Conservation (phyloP, 139 green algal species). For the Tetratostichococcus sp. region DNA sequence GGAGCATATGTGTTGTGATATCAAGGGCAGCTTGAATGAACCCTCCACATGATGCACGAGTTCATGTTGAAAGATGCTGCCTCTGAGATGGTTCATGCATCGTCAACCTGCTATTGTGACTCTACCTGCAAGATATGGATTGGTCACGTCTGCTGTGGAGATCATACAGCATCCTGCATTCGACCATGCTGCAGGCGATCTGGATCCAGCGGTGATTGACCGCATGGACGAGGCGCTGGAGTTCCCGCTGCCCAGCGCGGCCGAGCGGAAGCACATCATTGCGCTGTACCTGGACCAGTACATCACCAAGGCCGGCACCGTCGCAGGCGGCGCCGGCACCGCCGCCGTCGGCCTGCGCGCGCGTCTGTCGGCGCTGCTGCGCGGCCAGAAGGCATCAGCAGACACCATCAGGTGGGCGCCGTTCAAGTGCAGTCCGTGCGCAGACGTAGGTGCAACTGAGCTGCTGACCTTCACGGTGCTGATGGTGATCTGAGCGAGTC, state of each 20-base stretch:
- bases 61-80: too few relatives aligned
- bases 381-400: conserved; percentile 42
- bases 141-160: too few relatives aligned
- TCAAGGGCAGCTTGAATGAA: too few relatives aligned
- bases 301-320: conserved; percentile 59
- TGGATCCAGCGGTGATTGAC: conserved; percentile 92
- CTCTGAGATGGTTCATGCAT: too few relatives aligned
- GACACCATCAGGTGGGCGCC: conserved; percentile 45
- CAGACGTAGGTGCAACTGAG: not conserved
- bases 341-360: conserved; percentile 15
- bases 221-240: conserved; percentile 94
- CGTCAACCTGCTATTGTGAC: too few relatives aligned
- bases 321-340: conserved; percentile 48
- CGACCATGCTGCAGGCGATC: conserved; percentile 43
- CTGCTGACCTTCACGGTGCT: too few relatives aligned
- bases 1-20: too few relatives aligned
- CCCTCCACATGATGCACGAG: too few relatives aligned
- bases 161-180: too few relatives aligned
- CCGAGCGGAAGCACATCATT: conserved; percentile 72
- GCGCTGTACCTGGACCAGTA: conserved; percentile 89
- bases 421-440: not conserved
- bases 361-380: conserved; percentile 21
- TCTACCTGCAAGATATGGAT: too few relatives aligned
- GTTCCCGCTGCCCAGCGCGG: conserved; percentile 71
- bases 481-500: too few relatives aligned